Evolutionary conservation across 2,329 filamentous ascomycete species (phyloP).

Genomic region (Neonectria hederae): DNA sequence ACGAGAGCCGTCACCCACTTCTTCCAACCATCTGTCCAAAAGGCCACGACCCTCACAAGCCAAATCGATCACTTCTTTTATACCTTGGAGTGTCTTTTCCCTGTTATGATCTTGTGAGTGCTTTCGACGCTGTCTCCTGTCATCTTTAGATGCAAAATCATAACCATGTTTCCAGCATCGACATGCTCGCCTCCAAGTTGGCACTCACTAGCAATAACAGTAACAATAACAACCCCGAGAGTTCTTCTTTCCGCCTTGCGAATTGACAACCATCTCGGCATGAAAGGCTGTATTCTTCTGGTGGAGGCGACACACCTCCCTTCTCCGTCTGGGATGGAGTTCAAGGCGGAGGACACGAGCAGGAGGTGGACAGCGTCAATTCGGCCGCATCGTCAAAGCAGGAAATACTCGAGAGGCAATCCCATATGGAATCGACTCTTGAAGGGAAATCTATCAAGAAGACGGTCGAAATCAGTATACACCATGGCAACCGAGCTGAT

Average conservation of each 20-base stretch:
- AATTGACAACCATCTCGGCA: constrained; percentile 8
- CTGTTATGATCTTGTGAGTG: constrained; percentile 51
- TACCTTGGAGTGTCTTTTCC: constrained; percentile 52
- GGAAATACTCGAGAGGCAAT: constrained; percentile 18
- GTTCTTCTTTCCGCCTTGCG: constrained; percentile 18
- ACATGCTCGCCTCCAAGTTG: constrained; percentile 46
- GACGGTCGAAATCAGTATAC: constrained; percentile 32
- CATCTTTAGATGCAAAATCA: neutral
- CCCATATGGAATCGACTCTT: neutral
- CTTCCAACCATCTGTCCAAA: constrained; percentile 49
- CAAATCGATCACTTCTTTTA: constrained; percentile 54
- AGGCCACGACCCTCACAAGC: constrained; percentile 47
- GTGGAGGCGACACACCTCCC: constrained; percentile 18
- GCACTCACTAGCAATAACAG: constrained; percentile 33
- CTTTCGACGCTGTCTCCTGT: accelerated
- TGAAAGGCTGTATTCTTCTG: constrained; percentile 23
- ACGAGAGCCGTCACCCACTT: constrained; percentile 53
- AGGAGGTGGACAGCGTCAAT: constrained; percentile 16
- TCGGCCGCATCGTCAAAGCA: constrained; percentile 21
- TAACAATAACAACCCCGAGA: constrained; percentile 21
- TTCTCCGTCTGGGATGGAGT: constrained; percentile 25
- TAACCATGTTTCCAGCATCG: constrained; percentile 35
- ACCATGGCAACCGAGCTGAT: constrained; percentile 10
- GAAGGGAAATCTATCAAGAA: constrained; percentile 32
- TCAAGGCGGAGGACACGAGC: constrained; percentile 22